Base-by-base conservation (phyloP, 2,329 filamentous ascomycete species). In the Cladosporium velox region DNA sequence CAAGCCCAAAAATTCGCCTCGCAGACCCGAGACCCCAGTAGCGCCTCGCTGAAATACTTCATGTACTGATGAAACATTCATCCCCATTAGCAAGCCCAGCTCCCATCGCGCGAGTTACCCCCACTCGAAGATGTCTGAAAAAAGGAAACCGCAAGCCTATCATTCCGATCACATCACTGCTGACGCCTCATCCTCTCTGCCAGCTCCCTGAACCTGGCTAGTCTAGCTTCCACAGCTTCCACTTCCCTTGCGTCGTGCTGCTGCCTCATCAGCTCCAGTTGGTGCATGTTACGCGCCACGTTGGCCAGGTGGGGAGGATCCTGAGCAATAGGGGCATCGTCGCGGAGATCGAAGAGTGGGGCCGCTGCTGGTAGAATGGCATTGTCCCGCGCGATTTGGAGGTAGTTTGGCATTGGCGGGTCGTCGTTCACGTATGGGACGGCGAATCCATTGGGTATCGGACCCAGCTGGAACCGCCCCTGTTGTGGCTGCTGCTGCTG, bases 231-330 rank as follows among this genome's bases (percentile, higher is more conserved):
- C 15, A 14, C 57, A 47, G 41, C 41, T 18, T 47, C 41, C 15
- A 14, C 57, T n/a, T 52, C n/a, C 35, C 59, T 54, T 12, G 28
- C 59, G 30, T 62, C 44, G 21, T 62, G 28, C 44, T 54, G 28
- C 30, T 52, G 44, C n/a, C 59, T 38, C 47, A 62, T 26, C 15
- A 38, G 3, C 24, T 62, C 44, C 15, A 62, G 30, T 10, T 62
- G 44, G 47, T 52, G 59, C 44, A 62, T 28, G n/a, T 54, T 62
- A 35, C 38, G 57, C 57, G 24, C 24, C 12, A 59, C 57, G 5
- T 59, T 59, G 24, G 38, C 57, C 52, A 55, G 18, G 12, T 47
- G 41, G 4, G 41, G 41, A 1, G 41, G 41, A 47, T 47, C 41
- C n/a, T 47, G 41, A 47, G 38, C 38, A 44, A 44, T 5, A 7